Percentiles rank a stretch among this genome's conserved stretches.
Conservation (phyloP, 1,139 yeast species). For the Yamadazyma epiphylla region DNA sequence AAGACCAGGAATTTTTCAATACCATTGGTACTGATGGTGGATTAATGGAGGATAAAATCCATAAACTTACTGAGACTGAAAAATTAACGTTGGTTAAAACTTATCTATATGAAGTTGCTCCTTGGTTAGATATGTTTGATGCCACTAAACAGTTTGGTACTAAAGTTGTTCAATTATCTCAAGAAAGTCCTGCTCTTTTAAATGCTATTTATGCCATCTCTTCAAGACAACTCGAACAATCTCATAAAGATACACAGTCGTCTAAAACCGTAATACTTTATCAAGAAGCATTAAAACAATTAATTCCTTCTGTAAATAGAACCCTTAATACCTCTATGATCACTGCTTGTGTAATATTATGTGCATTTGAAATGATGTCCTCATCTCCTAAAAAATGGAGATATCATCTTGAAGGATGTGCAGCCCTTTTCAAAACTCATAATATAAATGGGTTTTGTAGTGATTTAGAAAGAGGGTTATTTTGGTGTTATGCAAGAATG, state of each 20-base stretch:
- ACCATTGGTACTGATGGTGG: conserved; percentile 1
- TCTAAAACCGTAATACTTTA: conserved; percentile 18
- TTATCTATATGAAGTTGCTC: conserved; percentile 28
- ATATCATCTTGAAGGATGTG: conserved; percentile 34
- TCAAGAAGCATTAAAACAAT: conserved; percentile 20
- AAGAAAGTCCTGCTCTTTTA: conserved; percentile 16
- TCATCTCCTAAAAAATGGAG: conserved; percentile 31
- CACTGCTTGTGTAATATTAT: conserved; percentile 25
- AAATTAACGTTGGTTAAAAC: conserved; percentile 18
- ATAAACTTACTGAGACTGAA: conserved; percentile 11
- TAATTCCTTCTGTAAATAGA: conserved; percentile 26
- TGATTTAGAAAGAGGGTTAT: conserved; percentile 25
- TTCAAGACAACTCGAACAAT: conserved; percentile 24
- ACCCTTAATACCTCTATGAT: conserved; percentile 17
- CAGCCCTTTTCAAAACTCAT: conserved; percentile 30
- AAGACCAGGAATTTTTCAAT: conserved; percentile 6
- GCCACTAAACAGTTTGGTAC: conserved; percentile 22
- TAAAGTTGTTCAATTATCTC: conserved; percentile 18
- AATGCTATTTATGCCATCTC: conserved; percentile 26
- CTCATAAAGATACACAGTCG: conserved; percentile 11
- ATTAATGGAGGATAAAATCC: neutral
- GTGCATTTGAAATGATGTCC: conserved; percentile 34
- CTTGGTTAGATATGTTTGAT: conserved; percentile 34
- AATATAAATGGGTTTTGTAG: conserved; percentile 33
- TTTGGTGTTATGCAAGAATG: conserved; percentile 38